Evolutionary conservation across 1,139 yeast species (phyloP).

Genomic region (Candida dubliniensis): DNA sequence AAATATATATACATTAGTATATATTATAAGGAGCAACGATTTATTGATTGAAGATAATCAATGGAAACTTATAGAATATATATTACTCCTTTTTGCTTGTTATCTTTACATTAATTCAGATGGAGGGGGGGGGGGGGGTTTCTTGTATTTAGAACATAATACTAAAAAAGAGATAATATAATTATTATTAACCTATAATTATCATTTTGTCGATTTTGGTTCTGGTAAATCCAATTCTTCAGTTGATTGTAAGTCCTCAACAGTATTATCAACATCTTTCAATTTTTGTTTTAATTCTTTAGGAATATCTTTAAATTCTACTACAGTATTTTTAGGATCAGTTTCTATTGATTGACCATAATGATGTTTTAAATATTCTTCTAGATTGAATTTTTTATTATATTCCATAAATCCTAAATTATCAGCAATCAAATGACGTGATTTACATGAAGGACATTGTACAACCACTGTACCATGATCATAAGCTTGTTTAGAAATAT

Average conservation of each 20-base stretch:
- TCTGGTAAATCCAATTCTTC: conserved; percentile 18
- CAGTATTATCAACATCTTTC: conserved; percentile 72
- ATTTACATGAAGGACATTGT: conserved; percentile 89
- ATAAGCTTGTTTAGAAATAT: conserved; percentile 89
- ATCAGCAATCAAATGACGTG: conserved; percentile 89
- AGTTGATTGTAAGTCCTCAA: conserved; percentile 26
- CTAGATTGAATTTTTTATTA: conserved; percentile 70
- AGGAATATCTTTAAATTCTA: conserved; percentile 74
- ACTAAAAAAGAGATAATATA: too few relatives aligned
- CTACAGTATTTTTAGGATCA: conserved; percentile 48
- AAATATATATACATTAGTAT: background rate
- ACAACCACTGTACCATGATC: conserved; percentile 82
- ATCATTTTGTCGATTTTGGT: conserved; percentile 7
- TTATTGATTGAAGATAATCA: too few relatives aligned
- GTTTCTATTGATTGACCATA: conserved; percentile 75
- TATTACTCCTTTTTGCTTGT: too few relatives aligned
- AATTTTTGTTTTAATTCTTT: conserved; percentile 54
- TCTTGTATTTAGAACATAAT: too few relatives aligned
- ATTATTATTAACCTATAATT: background rate
- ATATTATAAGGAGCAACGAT: too few relatives aligned
- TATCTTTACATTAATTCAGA: too few relatives aligned
- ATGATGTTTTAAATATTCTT: conserved; percentile 71
- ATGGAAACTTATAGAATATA: too few relatives aligned
- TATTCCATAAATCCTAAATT: conserved; percentile 75
- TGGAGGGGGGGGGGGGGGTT: too few relatives aligned